These are phyloP conservation scores for Albifimbria verrucaria DNA, from an alignment of 2,329 filamentous ascomycete species.

Conservation along the genomic window DNA sequence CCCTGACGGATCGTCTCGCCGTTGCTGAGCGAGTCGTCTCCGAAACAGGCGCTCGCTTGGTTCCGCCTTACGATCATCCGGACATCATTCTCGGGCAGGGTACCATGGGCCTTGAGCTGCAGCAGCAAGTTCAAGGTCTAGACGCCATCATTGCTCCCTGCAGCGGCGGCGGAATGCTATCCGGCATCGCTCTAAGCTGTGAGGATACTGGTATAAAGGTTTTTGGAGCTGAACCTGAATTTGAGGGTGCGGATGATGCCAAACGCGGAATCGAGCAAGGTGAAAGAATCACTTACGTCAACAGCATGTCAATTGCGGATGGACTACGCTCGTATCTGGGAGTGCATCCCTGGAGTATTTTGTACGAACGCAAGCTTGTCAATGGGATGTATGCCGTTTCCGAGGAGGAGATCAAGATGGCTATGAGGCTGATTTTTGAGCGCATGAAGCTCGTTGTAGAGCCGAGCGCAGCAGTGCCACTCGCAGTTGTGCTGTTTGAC, in stretches of 20 bases:
- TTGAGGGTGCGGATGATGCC: slow-evolving; percentile 74
- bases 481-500: slow-evolving; percentile 73
- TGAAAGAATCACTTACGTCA: slow-evolving; percentile 59
- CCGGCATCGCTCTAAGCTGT: slow-evolving; percentile 68
- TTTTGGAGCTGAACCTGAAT: slow-evolving; percentile 75
- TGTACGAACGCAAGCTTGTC: slow-evolving; percentile 63
- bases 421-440: slow-evolving; percentile 71
- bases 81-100: slow-evolving; percentile 82
- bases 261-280: slow-evolving; percentile 60
- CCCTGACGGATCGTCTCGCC: slow-evolving; percentile 73
- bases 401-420: slow-evolving; percentile 70
- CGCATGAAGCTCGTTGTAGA: slow-evolving; percentile 80
- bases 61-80: slow-evolving; percentile 81
- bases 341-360: slow-evolving; percentile 64
- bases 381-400: slow-evolving; percentile 62
- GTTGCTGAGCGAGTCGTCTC: slow-evolving; percentile 60
- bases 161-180: slow-evolving; percentile 76
- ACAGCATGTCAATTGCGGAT: slow-evolving; percentile 73
- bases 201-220: slow-evolving; percentile 63
- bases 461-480: slow-evolving; percentile 69
- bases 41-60: slow-evolving; percentile 64
- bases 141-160: slow-evolving; percentile 71
- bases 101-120: slow-evolving; percentile 71
- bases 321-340: slow-evolving; percentile 75
- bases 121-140: slow-evolving; percentile 58